Percentiles rank a stretch among this genome's conserved stretches.
Conservation (phyloP, 106 monocot genomes). For the Phalaenopsis aphrodite region DNA sequence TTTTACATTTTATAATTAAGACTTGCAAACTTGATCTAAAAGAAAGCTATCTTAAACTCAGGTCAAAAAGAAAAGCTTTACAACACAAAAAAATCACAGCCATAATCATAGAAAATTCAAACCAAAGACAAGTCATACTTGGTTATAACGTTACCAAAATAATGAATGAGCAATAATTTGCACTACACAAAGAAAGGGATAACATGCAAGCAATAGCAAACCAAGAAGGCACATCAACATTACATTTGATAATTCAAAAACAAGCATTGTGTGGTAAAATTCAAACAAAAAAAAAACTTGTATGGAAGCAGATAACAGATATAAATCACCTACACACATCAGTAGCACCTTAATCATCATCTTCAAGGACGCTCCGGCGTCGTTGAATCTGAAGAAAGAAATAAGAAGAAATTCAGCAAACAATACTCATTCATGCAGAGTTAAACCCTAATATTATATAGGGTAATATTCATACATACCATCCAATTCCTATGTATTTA, state of each 20-base stretch:
- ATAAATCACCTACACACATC: background rate
- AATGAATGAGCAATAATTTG: background rate
- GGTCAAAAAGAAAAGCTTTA: no score
- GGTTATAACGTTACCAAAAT: background rate
- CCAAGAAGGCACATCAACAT: background rate
- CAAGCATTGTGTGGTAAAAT: background rate
- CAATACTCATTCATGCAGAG: background rate
- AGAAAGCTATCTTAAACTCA: no score
- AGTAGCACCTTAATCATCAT: slow-evolving; percentile 38
- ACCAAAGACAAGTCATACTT: background rate
- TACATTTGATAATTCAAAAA: background rate
- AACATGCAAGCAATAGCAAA: background rate
- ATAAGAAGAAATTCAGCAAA: background rate
- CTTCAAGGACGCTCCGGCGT: slow-evolving; percentile 71
- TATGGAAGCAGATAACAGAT: background rate
- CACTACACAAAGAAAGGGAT: background rate
- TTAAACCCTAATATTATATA: background rate
- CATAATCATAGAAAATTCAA: background rate
- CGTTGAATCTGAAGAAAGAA: slow-evolving; percentile 48
- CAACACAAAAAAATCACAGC: background rate
- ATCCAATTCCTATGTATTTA: no score
- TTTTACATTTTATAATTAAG: no score
- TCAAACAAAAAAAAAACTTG: background rate
- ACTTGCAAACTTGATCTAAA: no score
- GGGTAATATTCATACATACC: no score